phyloP scores from a whole-genome alignment of 441 rosid species.

The Populus tomentosa region DNA sequence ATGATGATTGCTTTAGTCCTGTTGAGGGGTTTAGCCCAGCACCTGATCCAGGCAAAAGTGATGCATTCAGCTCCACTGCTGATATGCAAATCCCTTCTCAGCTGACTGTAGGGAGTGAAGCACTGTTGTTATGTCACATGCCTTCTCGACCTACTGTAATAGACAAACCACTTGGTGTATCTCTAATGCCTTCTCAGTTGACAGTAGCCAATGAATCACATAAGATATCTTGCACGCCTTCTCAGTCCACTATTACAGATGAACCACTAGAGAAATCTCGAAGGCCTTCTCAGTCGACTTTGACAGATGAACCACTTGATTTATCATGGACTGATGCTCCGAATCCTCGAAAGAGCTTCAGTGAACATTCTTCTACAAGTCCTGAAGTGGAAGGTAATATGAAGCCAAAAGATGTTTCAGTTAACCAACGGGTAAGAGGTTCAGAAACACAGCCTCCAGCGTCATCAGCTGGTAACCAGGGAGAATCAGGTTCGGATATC shows the following conservation, averaged over 20 bases:
- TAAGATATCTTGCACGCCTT: constrained; percentile 7
- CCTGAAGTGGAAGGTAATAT: constrained; percentile 40
- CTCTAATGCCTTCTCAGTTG: constrained; percentile 28
- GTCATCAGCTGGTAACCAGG: constrained; percentile 29
- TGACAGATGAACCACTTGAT: constrained; percentile 24
- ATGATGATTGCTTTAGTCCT: constrained; percentile 74
- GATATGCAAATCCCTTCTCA: constrained; percentile 54
- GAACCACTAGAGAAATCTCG: constrained; percentile 3
- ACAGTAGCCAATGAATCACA: constrained; percentile 10
- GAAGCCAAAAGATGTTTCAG: constrained; percentile 37
- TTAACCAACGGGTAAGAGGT: constrained; percentile 46
- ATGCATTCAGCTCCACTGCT: constrained; percentile 68
- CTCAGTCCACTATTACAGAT: constrained; percentile 9
- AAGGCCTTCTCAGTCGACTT: constrained; percentile 29
- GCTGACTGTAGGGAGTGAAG: constrained; percentile 15
- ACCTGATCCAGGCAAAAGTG: constrained; percentile 54
- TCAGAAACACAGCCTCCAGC: constrained; percentile 39
- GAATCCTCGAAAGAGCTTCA: constrained; percentile 39
- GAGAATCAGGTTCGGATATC: constrained; percentile 34
- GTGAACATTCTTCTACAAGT: constrained; percentile 42
- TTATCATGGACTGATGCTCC: constrained; percentile 28
- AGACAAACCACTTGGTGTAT: constrained; percentile 27
- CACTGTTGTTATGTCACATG: constrained; percentile 27
- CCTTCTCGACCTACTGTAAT: constrained; percentile 43
- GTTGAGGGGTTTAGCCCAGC: constrained; percentile 63